phyloP scores from a whole-genome alignment of 139 green algal species.

The Chlorella sp. region DNA sequence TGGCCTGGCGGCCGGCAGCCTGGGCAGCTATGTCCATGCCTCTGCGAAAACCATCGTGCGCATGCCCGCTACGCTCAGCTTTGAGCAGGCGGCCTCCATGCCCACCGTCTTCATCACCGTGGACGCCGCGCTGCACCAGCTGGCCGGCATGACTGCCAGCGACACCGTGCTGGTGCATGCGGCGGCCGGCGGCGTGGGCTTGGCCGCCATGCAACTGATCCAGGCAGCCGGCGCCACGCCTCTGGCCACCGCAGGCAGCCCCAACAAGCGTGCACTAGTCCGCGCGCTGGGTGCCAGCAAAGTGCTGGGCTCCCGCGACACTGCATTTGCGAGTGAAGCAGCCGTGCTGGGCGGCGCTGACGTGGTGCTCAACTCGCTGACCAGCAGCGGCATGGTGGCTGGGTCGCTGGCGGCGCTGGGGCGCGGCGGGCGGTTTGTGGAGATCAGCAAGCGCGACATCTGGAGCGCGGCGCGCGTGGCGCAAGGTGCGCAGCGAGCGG shows the following conservation, averaged over 20 bases:
- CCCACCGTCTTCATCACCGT: constrained; percentile 87
- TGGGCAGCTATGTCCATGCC: constrained; percentile 71
- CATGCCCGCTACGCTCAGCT: constrained; percentile 57
- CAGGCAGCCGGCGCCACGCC: constrained; percentile 32
- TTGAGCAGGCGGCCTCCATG: constrained; percentile 75
- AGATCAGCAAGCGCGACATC: constrained; percentile 93
- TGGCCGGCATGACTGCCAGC: constrained; percentile 21
- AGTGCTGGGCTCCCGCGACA: constrained; percentile 62
- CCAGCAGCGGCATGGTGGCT: constrained; percentile 83
- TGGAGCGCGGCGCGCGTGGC: constrained; percentile 57
- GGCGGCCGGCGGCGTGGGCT: constrained; percentile 79
- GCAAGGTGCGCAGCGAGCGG: constrained; percentile 8
- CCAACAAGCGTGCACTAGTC: constrained; percentile 64
- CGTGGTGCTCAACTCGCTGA: constrained; percentile 86
- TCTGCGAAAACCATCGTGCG: constrained; percentile 61
- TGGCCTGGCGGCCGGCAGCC: constrained; percentile 73
- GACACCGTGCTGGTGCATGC: constrained; percentile 73
- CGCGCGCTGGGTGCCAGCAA: constrained; percentile 45
- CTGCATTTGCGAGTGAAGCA: constrained; percentile 63
- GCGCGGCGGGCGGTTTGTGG: constrained; percentile 68
- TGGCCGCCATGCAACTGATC: constrained; percentile 72
- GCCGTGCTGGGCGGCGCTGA: constrained; percentile 51
- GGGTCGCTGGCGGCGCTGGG: constrained; percentile 65
- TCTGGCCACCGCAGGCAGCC: constrained; percentile 60
- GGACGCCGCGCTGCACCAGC: constrained; percentile 44